These are phyloP conservation scores for Amanita phalloides DNA, from an alignment of 768 basidiomycete species.

Conservation along the genomic window DNA sequence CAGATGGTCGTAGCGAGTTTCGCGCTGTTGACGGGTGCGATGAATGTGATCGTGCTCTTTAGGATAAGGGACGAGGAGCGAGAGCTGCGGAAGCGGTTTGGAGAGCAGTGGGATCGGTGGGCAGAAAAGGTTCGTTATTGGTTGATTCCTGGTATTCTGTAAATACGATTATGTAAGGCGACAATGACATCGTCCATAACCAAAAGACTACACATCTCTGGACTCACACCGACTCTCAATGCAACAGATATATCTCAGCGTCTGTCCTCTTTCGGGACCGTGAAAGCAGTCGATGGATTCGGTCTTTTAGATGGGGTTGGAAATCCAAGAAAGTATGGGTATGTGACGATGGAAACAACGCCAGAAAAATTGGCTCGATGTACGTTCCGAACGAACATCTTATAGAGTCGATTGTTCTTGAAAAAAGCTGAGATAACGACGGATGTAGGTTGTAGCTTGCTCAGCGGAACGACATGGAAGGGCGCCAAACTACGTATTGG, in stretches of 20 bases:
- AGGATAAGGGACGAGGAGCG: not conserved
- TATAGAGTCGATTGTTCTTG: not conserved
- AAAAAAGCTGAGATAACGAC: not conserved
- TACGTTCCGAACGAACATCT: slow-evolving; percentile 19
- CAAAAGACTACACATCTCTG: slow-evolving; percentile 67
- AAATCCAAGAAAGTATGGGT: slow-evolving; percentile 60
- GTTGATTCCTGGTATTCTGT: too few relatives aligned
- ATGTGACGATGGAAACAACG: slow-evolving; percentile 60
- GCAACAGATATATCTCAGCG: slow-evolving; percentile 44
- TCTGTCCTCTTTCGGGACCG: slow-evolving; percentile 56
- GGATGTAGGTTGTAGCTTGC: slow-evolving; percentile 50
- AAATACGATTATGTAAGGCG: not conserved
- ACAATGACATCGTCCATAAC: slow-evolving; percentile 17
- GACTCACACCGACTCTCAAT: slow-evolving; percentile 58
- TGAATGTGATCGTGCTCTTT: not conserved
- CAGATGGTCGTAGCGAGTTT: not conserved
- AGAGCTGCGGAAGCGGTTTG: not conserved
- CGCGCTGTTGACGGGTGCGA: not conserved
- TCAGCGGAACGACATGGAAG: slow-evolving; percentile 82
- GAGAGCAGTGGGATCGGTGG: too few relatives aligned
- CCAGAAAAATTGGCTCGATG: slow-evolving; percentile 52
- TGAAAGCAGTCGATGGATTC: slow-evolving; percentile 61
- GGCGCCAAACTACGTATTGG: slow-evolving; percentile 77
- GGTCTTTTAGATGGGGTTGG: slow-evolving; percentile 55
- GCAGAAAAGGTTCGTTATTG: too few relatives aligned